Percentiles rank a stretch among this genome's conserved stretches.
Evolutionary conservation across 1,139 yeast species (phyloP).

Genomic region (Martiniozyma asiatica): DNA sequence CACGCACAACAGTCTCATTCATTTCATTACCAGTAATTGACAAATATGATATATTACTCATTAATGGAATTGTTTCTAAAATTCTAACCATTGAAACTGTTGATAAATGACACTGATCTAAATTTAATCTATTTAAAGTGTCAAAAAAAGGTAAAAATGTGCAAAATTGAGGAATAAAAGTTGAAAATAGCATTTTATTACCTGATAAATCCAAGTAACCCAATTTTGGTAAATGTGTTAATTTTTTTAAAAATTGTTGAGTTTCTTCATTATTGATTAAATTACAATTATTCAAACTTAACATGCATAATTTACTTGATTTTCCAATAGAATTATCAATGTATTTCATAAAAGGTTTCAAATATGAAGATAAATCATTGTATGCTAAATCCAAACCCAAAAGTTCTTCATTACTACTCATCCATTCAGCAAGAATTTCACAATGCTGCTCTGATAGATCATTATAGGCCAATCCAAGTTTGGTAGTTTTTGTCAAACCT

Average conservation of each 20-base stretch:
- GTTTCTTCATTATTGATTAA: conserved; percentile 23
- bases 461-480: conserved; percentile 62
- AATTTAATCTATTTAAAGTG: conserved; percentile 41
- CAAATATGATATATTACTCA: conserved; percentile 43
- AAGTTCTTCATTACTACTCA: conserved; percentile 18
- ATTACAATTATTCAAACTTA: conserved; percentile 44
- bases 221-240: conserved; percentile 40
- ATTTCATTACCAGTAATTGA: conserved; percentile 51
- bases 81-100: conserved; percentile 38
- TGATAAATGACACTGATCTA: conserved; percentile 46
- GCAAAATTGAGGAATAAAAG: conserved; percentile 30
- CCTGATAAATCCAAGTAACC: conserved; percentile 58
- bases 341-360: conserved; percentile 38
- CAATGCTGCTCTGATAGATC: conserved; percentile 41
- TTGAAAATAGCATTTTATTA: conserved; percentile 45
- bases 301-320: conserved; percentile 26
- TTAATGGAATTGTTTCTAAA: conserved; percentile 51
- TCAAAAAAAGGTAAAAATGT: conserved; percentile 50
- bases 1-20: conserved; percentile 44
- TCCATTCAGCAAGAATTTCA: conserved; percentile 40
- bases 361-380: conserved; percentile 44
- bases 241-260: conserved; percentile 16
- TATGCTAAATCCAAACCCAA: conserved; percentile 61
- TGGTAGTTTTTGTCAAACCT: conserved; percentile 41
- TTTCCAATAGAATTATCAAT: conserved; percentile 11